A percentile compares a stretch with the other conserved stretches of the same genome.
Evolutionary conservation across 1,284 basidiomycete genomes (phyloP).

Genomic region (Irpex sp.): DNA sequence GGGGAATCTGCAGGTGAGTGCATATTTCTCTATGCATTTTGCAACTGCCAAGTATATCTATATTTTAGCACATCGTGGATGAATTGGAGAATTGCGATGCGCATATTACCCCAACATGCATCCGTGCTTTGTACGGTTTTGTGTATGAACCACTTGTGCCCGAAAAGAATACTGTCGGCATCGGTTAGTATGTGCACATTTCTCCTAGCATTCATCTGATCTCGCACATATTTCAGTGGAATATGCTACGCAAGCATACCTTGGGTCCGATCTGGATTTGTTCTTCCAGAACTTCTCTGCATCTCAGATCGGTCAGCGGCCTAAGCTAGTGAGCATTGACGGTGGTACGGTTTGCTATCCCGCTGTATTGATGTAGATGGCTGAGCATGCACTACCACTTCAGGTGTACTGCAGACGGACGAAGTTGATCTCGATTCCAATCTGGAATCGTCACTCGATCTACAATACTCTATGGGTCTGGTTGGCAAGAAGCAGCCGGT

Average conservation of each 20-base stretch:
- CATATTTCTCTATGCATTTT: background rate
- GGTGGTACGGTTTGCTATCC: background rate
- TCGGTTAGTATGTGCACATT: conserved; percentile 28
- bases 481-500: conserved; percentile 40
- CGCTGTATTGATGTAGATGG: too few relatives aligned
- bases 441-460: conserved; percentile 49
- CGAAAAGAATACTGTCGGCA: conserved; percentile 47
- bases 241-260: conserved; percentile 45
- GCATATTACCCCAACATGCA: conserved; percentile 51
- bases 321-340: background rate
- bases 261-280: conserved; percentile 40
- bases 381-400: background rate
- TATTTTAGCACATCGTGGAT: background rate
- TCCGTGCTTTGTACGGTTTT: conserved; percentile 50
- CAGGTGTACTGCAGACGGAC: background rate
- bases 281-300: conserved; percentile 41
- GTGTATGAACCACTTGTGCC: conserved; percentile 42
- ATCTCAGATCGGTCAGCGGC: conserved; percentile 27
- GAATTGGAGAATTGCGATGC: conserved; percentile 31
- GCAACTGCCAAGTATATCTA: too few relatives aligned
- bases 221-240: conserved; percentile 32
- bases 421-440: background rate
- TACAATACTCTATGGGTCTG: conserved; percentile 44
- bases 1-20: background rate
- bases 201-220: background rate